A percentile compares a stretch with the other conserved stretches of the same genome.
phyloP scores from a whole-genome alignment of 164 flowering plant species.

The Dillenia suffruticosa region DNA sequence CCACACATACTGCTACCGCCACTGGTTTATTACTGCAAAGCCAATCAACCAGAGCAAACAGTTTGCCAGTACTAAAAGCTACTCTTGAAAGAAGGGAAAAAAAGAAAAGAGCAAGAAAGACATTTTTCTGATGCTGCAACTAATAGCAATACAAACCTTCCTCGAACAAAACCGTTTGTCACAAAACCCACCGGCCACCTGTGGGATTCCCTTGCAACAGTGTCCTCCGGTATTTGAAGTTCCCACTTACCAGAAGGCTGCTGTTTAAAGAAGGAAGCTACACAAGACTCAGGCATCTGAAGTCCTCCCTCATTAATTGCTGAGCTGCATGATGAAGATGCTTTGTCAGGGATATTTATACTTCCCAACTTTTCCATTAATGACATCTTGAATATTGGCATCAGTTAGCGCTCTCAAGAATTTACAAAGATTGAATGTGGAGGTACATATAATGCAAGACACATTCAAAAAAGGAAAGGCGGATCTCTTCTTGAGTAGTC shows the following conservation, averaged over 20 bases:
- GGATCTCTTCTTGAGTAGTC: too few relatives aligned
- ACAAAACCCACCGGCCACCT: conserved; percentile 87
- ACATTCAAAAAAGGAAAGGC: too few relatives aligned
- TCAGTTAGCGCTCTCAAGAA: too few relatives aligned
- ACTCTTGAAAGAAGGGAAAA: not conserved
- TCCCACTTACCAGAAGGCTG: conserved; percentile 57
- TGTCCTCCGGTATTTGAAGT: conserved; percentile 50
- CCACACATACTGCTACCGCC: conserved; percentile 71
- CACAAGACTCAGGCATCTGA: conserved; percentile 47
- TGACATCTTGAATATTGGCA: too few relatives aligned
- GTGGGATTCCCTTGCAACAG: conserved; percentile 33
- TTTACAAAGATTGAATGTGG: too few relatives aligned
- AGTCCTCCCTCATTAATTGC: conserved; percentile 29
- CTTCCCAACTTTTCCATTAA: too few relatives aligned
- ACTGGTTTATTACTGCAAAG: conserved; percentile 58
- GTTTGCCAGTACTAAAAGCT: too few relatives aligned
- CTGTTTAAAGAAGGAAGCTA: conserved; percentile 46
- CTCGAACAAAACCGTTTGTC: conserved; percentile 83
- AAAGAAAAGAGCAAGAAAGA: too few relatives aligned
- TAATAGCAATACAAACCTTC: conserved; percentile 48
- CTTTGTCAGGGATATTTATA: too few relatives aligned
- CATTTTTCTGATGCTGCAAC: not conserved
- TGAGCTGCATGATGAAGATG: conserved; percentile 18
- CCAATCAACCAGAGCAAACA: not conserved
- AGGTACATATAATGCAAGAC: too few relatives aligned